Percentiles rank a stretch among this genome's conserved stretches.
Evolutionary conservation across 768 basidiomycete species (phyloP).

Genomic region (Mycena amicta): DNA sequence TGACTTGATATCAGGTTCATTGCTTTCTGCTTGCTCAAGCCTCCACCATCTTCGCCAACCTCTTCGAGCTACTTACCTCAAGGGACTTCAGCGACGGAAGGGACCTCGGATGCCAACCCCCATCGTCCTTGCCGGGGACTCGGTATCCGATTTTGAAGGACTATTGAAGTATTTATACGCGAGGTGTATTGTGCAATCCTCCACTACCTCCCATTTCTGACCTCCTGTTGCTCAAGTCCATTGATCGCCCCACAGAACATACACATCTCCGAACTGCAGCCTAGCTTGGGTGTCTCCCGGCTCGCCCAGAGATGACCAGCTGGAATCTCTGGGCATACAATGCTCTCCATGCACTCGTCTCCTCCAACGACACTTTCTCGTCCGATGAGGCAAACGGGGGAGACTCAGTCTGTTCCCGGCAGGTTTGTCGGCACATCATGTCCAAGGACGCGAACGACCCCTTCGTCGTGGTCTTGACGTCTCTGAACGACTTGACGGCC

Average conservation of each 20-base stretch:
- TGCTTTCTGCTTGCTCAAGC: background rate
- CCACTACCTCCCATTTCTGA: no score
- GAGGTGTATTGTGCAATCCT: background rate
- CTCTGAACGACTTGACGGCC: background rate
- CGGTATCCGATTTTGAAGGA: background rate
- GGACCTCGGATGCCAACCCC: slow-evolving; percentile 1
- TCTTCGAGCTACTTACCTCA: slow-evolving; percentile 7
- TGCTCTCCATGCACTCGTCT: background rate
- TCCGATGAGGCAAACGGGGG: no score
- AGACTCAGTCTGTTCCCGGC: no score
- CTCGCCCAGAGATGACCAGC: slow-evolving; percentile 3
- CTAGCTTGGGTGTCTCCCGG: background rate
- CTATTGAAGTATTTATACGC: slow-evolving; percentile 5
- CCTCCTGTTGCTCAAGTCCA: no score
- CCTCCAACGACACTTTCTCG: background rate
- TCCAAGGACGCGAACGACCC: background rate
- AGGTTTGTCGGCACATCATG: background rate
- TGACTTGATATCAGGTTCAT: background rate
- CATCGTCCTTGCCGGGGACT: slow-evolving; percentile 1
- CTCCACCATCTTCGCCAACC: background rate
- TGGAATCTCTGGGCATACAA: slow-evolving; percentile 4
- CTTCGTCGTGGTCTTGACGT: background rate
- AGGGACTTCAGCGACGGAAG: background rate
- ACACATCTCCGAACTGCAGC: background rate
- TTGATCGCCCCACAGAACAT: background rate